Base-by-base conservation (phyloP, 1,139 yeast genomes). In the Wickerhamomyces sp. region DNA sequence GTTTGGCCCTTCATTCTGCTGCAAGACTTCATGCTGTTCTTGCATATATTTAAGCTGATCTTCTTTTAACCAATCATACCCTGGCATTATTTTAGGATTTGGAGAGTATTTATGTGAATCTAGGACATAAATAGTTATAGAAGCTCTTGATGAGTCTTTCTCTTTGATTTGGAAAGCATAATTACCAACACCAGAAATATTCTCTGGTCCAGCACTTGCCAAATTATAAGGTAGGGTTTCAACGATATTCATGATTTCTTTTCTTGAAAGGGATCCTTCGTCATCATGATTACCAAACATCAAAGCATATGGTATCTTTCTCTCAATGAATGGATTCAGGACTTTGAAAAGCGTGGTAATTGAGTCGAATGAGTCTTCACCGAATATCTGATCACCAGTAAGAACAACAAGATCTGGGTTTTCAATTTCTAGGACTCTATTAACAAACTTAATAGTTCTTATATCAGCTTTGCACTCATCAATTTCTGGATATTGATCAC, bases 331-430 rank as follows among this genome's bases (percentile, higher is more conserved):
- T 0, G 96, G 94, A 11, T 75, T 69, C 13, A 84, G 71, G 0
- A 83, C 89, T 61, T 91, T 91, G 52, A 84, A 72, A 26, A 87
- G 60, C 0, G 96, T 79, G 0, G 95, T 80, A 56, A 83, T 84
- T 0, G 95, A 73, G 59, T 91, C 97, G 6, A 89, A 73, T 5
- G 72, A 75, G 7, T 91, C 93, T 39, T 66, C 68, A 13, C 72
- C 72, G 71, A 79, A 86, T 58, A 87, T 93, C 60, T 86, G 94
- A 65, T 91, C 98, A 8, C 98, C 98, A 0, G 96, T 82, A 47
- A 88, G 67, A 0, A 89, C 88, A 0, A 88, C 93, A 39, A 90
- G 63, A 60, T 90, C 90, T 0, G 98, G 97, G 33, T 73, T 64
- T 60, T 91, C 97, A 1, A 72, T 50, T 48, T 85, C 91, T 42